Evolutionary conservation across 139 green algal genomes (phyloP).

Genomic region (Spirogloea muscicola): DNA sequence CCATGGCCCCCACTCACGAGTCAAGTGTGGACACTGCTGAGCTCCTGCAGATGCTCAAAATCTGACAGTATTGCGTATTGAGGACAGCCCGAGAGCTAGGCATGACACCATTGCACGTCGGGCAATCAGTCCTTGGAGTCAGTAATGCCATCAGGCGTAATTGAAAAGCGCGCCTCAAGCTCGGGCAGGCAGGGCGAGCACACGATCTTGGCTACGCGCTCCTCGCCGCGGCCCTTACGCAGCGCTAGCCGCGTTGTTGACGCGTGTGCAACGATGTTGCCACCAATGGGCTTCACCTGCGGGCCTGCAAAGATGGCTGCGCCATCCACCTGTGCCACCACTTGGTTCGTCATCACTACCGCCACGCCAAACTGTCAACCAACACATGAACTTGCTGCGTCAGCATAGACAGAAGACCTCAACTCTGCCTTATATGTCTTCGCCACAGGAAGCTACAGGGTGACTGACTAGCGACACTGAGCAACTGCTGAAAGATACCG

Average conservation of each 20-base stretch:
- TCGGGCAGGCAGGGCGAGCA: constrained; percentile 87
- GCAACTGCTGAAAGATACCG: no score
- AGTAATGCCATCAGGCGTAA: constrained; percentile 72
- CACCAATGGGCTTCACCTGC: constrained; percentile 92
- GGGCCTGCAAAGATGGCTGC: constrained; percentile 85
- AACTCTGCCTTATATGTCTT: no score
- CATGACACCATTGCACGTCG: no score
- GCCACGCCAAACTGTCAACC: constrained; percentile 77
- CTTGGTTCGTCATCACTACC: constrained; percentile 96
- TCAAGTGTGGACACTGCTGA: no score
- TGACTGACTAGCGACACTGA: no score
- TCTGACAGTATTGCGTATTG: no score
- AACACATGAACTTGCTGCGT: neutral
- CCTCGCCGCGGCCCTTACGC: constrained; percentile 88
- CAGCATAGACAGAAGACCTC: neutral
- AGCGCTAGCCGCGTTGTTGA: constrained; percentile 89
- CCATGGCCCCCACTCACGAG: no score
- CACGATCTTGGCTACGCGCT: constrained; percentile 78
- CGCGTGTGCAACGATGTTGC: constrained; percentile 99
- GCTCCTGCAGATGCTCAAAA: no score
- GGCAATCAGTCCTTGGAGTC: constrained; percentile 90
- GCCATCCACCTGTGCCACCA: constrained; percentile 89
- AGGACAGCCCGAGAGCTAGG: no score
- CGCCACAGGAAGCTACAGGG: no score
- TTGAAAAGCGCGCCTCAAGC: constrained; percentile 85